A percentile compares a stretch with the other conserved stretches of the same genome.
phyloP scores from a whole-genome alignment of 441 rosid genomes.

The Pelargonium citronellum region DNA sequence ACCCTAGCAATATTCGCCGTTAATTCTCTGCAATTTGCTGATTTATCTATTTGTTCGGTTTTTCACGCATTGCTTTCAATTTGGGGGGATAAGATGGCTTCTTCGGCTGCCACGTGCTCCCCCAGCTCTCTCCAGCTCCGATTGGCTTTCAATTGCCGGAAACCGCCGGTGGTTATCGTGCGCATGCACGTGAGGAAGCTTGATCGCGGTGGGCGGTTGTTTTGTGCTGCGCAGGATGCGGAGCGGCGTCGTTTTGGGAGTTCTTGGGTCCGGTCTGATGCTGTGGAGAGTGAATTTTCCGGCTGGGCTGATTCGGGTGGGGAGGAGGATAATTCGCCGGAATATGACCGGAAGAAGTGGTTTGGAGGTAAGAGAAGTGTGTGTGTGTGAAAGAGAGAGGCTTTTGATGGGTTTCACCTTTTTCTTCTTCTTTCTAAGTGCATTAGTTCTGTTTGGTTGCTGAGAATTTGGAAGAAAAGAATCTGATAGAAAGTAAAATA shows the following conservation, averaged over 20 bases:
- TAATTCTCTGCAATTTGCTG: no score
- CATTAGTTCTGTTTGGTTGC: conserved; percentile 15
- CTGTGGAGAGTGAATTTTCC: conserved; percentile 39
- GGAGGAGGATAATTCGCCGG: conserved; percentile 23
- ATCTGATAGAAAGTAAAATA: background rate
- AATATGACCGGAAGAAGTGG: conserved; percentile 41
- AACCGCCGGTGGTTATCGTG: conserved; percentile 20
- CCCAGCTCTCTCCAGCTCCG: conserved; percentile 79
- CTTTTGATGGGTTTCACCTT: background rate
- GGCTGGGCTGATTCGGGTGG: conserved; percentile 65
- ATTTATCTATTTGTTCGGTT: no score
- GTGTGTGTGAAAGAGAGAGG: background rate
- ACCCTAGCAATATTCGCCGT: no score
- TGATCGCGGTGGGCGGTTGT: conserved; percentile 22
- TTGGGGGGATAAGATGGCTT: conserved; percentile 31
- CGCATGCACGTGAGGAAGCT: conserved; percentile 31
- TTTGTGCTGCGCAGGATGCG: conserved; percentile 20
- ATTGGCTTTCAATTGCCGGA: conserved; percentile 32
- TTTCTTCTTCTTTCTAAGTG: background rate
- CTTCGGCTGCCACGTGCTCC: conserved; percentile 36
- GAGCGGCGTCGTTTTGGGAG: conserved; percentile 26
- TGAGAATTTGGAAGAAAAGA: background rate
- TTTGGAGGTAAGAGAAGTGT: conserved; percentile 35
- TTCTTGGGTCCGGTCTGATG: conserved; percentile 33
- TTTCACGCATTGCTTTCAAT: no score